Percentiles rank a stretch among this genome's conserved stretches.
Conservation (phyloP, 129 eudicot species). For the Lactuca sativa region DNA sequence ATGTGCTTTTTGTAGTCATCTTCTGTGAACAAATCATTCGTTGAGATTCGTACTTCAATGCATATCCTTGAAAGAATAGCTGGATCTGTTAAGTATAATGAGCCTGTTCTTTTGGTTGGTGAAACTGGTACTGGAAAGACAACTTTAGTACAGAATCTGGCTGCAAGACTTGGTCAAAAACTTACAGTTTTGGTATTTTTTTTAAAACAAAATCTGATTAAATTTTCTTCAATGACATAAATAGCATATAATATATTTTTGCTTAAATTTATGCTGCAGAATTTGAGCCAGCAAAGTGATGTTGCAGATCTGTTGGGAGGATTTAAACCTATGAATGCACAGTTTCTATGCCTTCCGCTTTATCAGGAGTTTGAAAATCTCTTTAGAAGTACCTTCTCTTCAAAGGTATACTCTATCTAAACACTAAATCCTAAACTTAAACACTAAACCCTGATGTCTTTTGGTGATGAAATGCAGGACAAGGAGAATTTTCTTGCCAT, state of each 20-base stretch:
- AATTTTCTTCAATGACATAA: neutral
- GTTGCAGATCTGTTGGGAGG: conserved; percentile 91
- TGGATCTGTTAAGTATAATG: conserved; percentile 75
- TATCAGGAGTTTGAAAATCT: conserved; percentile 72
- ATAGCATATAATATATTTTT: conserved; percentile 8
- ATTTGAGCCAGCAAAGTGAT: conserved; percentile 98
- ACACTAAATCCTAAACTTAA: neutral
- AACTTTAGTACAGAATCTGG: conserved; percentile 88
- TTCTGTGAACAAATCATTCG: conserved; percentile 56
- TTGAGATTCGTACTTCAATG: conserved; percentile 68
- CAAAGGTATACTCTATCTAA: conserved; percentile 48
- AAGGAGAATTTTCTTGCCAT: conserved; percentile 49
- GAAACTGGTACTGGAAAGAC: conserved; percentile 99
- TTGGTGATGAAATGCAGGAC: conserved; percentile 35
- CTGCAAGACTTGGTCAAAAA: conserved; percentile 72
- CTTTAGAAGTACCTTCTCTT: conserved; percentile 48
- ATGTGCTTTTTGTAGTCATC: conserved; percentile 26
- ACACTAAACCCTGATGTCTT: neutral
- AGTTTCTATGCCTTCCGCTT: conserved; percentile 71
- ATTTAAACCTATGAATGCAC: conserved; percentile 75
- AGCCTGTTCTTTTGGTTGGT: conserved; percentile 95
- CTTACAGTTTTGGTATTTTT: conserved; percentile 93
- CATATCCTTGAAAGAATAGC: conserved; percentile 84
- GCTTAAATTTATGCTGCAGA: conserved; percentile 46
- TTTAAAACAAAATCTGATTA: neutral